Conservation (phyloP, 495 filamentous ascomycete genomes). For the Podospora bellae-mahoneyi region DNA sequence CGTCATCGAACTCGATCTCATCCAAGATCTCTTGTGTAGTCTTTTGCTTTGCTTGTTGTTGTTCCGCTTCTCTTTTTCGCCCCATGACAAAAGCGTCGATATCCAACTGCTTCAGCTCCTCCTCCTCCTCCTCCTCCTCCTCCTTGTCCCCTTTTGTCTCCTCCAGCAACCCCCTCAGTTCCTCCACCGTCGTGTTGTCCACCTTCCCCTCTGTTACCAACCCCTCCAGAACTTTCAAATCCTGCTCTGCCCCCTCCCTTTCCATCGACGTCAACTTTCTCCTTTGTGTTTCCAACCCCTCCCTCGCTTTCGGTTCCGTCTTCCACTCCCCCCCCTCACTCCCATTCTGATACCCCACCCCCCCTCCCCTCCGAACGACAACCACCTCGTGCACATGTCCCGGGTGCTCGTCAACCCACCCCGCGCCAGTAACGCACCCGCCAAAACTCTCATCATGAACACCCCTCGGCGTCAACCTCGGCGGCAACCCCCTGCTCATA, state of each 20-base stretch:
- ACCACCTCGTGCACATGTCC: constrained; percentile 23
- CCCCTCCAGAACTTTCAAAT: constrained; percentile 25
- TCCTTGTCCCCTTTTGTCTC: constrained; percentile 15
- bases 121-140: neutral
- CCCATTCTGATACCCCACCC: constrained; percentile 14
- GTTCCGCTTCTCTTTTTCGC: neutral
- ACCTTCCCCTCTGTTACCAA: constrained; percentile 24
- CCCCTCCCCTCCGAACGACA: constrained; percentile 12
- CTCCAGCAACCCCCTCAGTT: constrained; percentile 20
- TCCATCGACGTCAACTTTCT: constrained; percentile 28
- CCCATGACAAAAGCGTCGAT: neutral
- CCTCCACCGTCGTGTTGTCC: constrained; percentile 8
- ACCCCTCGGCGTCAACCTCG: constrained; percentile 34
- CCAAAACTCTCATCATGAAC: constrained; percentile 40
- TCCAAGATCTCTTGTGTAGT: neutral
- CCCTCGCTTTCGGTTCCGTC: constrained; percentile 3
- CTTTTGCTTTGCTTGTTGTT: neutral
- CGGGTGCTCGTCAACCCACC: constrained; percentile 31
- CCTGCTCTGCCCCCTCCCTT: constrained; percentile 17
- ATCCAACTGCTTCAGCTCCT: neutral
- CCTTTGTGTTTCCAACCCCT: constrained; percentile 29
- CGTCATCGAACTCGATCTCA: neutral
- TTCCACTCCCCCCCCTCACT: constrained; percentile 15
- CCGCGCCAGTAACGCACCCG: constrained; percentile 29
- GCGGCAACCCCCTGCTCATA: constrained; percentile 25